Percentiles rank a stretch among this genome's conserved stretches.
Evolutionary conservation across 148 eudicot species (phyloP).

Genomic region (Chenopodium album): DNA sequence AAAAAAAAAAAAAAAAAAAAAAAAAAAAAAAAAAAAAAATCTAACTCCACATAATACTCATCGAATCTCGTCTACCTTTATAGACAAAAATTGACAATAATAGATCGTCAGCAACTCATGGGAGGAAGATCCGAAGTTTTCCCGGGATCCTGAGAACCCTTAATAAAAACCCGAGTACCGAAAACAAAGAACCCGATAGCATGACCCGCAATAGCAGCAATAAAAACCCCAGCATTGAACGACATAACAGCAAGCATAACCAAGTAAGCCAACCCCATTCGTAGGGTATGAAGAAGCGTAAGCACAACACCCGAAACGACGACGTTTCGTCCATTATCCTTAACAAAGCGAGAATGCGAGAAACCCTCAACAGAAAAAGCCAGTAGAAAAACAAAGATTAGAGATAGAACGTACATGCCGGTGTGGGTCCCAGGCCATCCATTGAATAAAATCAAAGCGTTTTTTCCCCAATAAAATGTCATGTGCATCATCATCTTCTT

Average conservation of each 20-base stretch:
- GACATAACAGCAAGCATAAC: slow-evolving; percentile 63
- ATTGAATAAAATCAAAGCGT: slow-evolving; percentile 49
- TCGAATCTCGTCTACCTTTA: too few relatives aligned
- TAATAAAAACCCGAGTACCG: slow-evolving; percentile 35
- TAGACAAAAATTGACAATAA: neutral
- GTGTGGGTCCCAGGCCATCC: slow-evolving; percentile 61
- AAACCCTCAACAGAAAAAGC: slow-evolving; percentile 39
- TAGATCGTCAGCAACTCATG: slow-evolving; percentile 31
- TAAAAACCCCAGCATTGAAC: slow-evolving; percentile 51
- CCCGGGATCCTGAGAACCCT: neutral
- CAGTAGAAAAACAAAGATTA: slow-evolving; percentile 40
- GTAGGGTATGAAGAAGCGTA: slow-evolving; percentile 28
- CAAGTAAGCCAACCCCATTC: slow-evolving; percentile 42
- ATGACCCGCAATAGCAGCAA: slow-evolving; percentile 49
- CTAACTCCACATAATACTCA: neutral
- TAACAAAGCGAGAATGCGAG: slow-evolving; percentile 25
- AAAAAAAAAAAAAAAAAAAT: neutral
- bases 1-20: neutral
- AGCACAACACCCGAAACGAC: slow-evolving; percentile 23
- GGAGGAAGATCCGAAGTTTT: slow-evolving; percentile 39
- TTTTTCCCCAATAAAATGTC: slow-evolving; percentile 77
- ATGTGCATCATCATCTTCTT: slow-evolving; percentile 66
- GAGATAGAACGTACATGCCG: slow-evolving; percentile 42
- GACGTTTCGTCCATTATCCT: neutral
- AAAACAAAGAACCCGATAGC: slow-evolving; percentile 46